phyloP scores from a whole-genome alignment of 148 eudicot species.

The Chenopodium suecicum region DNA sequence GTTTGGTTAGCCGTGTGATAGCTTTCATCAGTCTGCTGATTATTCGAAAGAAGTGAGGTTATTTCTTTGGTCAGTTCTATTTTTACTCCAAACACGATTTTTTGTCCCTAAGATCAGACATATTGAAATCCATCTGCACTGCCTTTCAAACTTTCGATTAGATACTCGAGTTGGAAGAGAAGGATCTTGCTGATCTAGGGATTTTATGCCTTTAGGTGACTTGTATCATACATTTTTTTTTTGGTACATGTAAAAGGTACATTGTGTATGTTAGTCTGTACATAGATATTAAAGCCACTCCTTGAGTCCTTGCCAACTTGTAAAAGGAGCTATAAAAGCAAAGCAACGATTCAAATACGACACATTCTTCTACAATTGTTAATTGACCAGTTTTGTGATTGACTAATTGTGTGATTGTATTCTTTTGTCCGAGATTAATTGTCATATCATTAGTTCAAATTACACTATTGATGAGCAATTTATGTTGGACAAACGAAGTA shows the following conservation, averaged over 20 bases:
- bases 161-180: neutral
- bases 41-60: constrained; percentile 42
- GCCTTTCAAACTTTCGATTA: neutral
- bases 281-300: neutral
- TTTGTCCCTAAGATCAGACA: neutral
- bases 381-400: no score
- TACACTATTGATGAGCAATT: no score
- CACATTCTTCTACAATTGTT: neutral
- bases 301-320: neutral
- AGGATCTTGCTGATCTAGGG: neutral
- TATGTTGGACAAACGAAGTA: no score
- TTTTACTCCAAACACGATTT: neutral
- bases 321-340: no score
- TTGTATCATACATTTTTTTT: neutral
- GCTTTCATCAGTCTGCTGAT: constrained; percentile 55
- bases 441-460: neutral
- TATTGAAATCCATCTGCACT: neutral
- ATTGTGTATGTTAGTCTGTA: neutral
- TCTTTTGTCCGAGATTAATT: neutral
- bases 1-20: constrained; percentile 43
- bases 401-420: no score
- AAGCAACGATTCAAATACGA: neutral
- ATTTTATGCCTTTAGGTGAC: neutral
- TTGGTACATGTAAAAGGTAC: neutral
- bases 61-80: neutral